These are phyloP conservation scores for Globisporangium solare DNA, from an alignment of 352 stramenopile species.

Conservation along the genomic window DNA sequence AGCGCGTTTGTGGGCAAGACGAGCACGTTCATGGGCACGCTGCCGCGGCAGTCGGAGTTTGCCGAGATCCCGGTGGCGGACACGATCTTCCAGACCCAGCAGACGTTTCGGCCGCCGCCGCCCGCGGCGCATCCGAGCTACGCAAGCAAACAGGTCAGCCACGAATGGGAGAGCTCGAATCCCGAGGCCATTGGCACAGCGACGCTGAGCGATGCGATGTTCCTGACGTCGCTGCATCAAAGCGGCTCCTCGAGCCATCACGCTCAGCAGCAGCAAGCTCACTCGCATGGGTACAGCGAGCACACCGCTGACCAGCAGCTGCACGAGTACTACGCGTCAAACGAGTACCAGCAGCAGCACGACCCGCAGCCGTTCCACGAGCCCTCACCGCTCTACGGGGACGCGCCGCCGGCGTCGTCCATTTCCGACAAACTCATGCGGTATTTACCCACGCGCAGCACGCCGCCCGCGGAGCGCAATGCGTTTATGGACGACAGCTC, in stretches of 20 bases:
- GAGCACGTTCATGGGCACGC: slow-evolving; percentile 52
- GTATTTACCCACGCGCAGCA: slow-evolving; percentile 19
- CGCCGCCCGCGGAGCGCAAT: slow-evolving; percentile 9
- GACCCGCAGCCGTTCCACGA: slow-evolving; percentile 1
- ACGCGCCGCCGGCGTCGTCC: slow-evolving; percentile 15
- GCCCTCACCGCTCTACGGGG: slow-evolving; percentile 5
- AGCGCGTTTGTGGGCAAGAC: slow-evolving; percentile 25
- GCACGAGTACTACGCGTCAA: slow-evolving; percentile 7
- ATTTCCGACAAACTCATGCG: slow-evolving; percentile 29
- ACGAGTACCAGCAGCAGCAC: slow-evolving; percentile 1
- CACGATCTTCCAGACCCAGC: slow-evolving; percentile 42
- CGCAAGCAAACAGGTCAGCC: slow-evolving; percentile 13
- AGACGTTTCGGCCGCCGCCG: slow-evolving; percentile 15
- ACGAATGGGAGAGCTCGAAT: slow-evolving; percentile 3
- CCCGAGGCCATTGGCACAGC: slow-evolving; percentile 1
- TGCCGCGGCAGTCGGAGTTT: slow-evolving; percentile 51
- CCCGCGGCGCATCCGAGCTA: slow-evolving; percentile 14
- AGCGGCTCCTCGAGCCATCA: not conserved
- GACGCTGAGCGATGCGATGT: slow-evolving; percentile 33
- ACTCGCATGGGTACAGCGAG: slow-evolving; percentile 5
- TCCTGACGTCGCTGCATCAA: slow-evolving; percentile 47
- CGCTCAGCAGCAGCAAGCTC: not conserved
- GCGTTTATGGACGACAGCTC: slow-evolving; percentile 16
- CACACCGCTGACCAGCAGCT: slow-evolving; percentile 2
- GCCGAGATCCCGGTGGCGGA: slow-evolving; percentile 45